Evolutionary conservation across 208 protist genomes (phyloP).

Genomic region (Trichomonas vaginalis): DNA sequence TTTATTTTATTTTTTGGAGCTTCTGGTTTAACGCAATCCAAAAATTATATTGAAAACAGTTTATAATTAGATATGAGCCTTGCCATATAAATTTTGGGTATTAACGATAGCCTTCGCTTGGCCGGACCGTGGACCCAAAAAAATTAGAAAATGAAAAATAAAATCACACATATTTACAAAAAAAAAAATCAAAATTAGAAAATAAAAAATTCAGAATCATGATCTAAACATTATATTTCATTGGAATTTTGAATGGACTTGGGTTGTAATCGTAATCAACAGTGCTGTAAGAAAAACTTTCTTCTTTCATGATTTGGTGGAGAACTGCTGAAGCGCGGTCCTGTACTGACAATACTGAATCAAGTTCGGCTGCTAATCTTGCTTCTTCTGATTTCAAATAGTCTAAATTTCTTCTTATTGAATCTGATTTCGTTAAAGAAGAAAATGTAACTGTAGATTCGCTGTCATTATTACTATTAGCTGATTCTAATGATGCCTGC

Average conservation of each 20-base stretch:
- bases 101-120: too few relatives aligned
- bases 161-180: too few relatives aligned
- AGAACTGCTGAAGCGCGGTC: neutral
- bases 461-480: neutral
- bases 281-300: neutral
- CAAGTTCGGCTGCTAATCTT: neutral
- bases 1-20: too few relatives aligned
- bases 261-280: neutral
- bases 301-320: neutral
- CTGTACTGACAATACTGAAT: neutral
- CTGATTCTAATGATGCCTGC: neutral
- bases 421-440: neutral
- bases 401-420: neutral
- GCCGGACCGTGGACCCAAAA: too few relatives aligned
- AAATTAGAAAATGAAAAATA: too few relatives aligned
- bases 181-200: too few relatives aligned
- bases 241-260: neutral
- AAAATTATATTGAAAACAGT: too few relatives aligned
- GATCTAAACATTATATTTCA: neutral
- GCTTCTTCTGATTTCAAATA: neutral
- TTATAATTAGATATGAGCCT: too few relatives aligned
- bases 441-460: neutral
- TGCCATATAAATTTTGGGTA: too few relatives aligned
- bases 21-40: too few relatives aligned
- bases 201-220: too few relatives aligned